Evolutionary conservation across 2,329 filamentous ascomycete genomes (phyloP), one percentile per base, ranked within the genome.

Genomic region (Aureobasidium pullulans): DNA sequence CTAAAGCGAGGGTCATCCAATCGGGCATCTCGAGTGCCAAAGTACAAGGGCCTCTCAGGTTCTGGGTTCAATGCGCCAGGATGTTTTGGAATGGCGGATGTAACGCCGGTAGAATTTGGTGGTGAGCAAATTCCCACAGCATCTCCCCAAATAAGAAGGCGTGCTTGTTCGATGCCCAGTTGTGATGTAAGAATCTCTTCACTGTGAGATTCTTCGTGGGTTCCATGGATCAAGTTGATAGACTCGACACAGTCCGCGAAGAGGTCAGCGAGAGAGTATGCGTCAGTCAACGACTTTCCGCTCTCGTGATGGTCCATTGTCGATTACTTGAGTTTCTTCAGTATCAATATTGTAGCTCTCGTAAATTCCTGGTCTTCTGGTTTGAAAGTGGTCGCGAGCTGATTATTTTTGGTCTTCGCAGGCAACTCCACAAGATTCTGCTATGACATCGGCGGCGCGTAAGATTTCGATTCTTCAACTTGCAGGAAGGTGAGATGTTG

Each of bases 201-300:
- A 13, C 69, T 68, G 60, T 71, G 72, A 42, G 76, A 71, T 64
- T 72, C 73, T 60, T 75, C 70, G 49, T 75, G 74, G 49, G 69
- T 67, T 0, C 75, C 73, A 59, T 76, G 73, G 59, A 79, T 75
- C 29, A 76, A 69, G 39, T 74, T 75, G 67, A 78, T 77, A 28
- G 74, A 74, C 64, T 78, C 76, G 44, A 77, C 75, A 61, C 75
- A 77, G 47, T 72, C 74, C 65, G 74, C 76, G 71, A 78, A 78
- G 34, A 77, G 71, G 31, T 68, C 72, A 28, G 76, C 75, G 11
- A 79, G 72, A 6, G 72, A 72, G 50, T 75, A 67, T 40, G 75
- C 74, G 57, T 73, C 71, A 32, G 68, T 68, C 36, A 78, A 70
- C 10, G 65, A 40, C 16, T 49, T 48, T 31, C 44, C 54, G n/a